Base-by-base conservation (phyloP, 2,329 filamentous ascomycete species). In the Penicillium sp. region DNA sequence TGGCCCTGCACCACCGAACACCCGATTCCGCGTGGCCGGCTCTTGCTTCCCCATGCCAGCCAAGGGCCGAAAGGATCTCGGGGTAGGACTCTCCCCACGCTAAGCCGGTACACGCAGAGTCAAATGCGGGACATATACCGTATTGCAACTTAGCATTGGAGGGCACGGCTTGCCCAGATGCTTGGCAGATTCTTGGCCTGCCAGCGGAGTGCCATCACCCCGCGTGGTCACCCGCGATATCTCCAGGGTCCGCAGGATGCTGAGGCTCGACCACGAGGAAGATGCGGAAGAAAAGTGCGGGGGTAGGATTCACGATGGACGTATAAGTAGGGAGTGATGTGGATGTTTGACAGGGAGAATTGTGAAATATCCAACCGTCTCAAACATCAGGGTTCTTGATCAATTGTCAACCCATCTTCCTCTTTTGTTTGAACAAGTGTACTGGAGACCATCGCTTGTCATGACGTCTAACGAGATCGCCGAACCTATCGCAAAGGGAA, bases 401-500 rank as follows among this genome's bases (percentile, higher is more conserved):
- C 20, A 50, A 31, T 22, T 45, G 42, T 49, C 22, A 37, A 4
- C 10, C 45, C 17, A 48, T 20, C 22, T 8, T 52, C 5, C 37
- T 15, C n/a, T 42, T 41, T 15, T 20, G 35, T n/a, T 50, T n/a
- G 11, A 37, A 20, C 11, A 11, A 17, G 11, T 38, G 34, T 22
- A 38, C 1, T 31, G 20, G 20, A 6, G 14, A 10, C 7, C 12
- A 10, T 28, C 3, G 5, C 11, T n/a, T 20, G n/a, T 15, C n/a
- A 62, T 60, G 54, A 35, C 58, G 51, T 28, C 59, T 59, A 66
- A 78, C 67, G 79, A 85, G 64, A 81, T 83, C 11, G 88, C 89
- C 55, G 88, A 90, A 63, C 86, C 88, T 20, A 73, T 91, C 59
- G 87, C 87, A 37, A 86, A 85, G 74, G 90, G 89, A 43, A 82